Evolutionary conservation across 768 basidiomycete species (phyloP), one percentile per base, ranked within the genome.

Genomic region (Amanita pallidorosea): DNA sequence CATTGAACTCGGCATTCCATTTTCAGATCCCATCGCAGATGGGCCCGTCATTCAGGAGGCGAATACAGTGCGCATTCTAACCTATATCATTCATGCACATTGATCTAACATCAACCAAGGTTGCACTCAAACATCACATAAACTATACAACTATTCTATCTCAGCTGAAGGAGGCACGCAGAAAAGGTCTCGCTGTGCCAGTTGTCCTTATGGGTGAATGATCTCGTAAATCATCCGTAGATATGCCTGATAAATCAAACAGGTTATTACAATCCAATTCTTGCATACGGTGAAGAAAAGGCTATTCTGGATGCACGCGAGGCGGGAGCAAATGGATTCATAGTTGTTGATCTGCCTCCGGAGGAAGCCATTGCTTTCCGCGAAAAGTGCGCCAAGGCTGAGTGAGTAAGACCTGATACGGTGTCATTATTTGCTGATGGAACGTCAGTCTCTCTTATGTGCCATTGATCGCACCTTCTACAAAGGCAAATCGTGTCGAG

Each of bases 251-350:
- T 45, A 53, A 35, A 36, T 38, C 37, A 31, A 25, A 4, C 56
- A 98, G 95, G 95, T 31, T 99, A 99, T 70, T 98, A 96, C 67
- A 99, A 99, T 63, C 95, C 96, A 12, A 65, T 98, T 33, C 75
- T 98, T 38, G 90, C 94, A 0, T 95, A 97, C 59, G 93, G 93
- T 2, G 96, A 99, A 68, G 89, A 95, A 54, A 87, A 81, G 63
- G 87, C 95, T 4, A 92, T 98, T 22, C 79, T 83, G 49, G 94
- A 96, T 63, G 94, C 93, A 2, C 75, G 70, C 42, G 82, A 83
- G 52, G 92, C 91, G 15, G 95, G 95, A 13, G 96, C 91, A 0
- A 98, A 95, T 64, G 96, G 96, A 1, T 99, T 93, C 63, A 94
- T 98, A 57, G 81, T 99, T 69, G 94, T 98, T 22, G 96, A 99